Conservation (phyloP, 2,329 filamentous ascomycete species). For the Colletotrichum kahawae region DNA sequence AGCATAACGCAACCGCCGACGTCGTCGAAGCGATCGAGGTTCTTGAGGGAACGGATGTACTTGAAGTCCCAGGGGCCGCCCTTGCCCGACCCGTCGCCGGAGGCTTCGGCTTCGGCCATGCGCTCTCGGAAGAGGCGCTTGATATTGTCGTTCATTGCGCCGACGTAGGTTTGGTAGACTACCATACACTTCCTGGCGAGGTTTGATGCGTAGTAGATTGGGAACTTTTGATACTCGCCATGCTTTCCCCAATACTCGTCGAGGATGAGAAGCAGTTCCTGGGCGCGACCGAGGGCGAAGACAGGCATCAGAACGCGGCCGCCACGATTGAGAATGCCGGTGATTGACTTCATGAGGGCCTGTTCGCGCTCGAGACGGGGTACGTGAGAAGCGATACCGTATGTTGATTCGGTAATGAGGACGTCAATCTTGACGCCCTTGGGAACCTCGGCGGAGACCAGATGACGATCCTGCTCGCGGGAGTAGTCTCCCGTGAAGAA, state of each 20-base stretch:
- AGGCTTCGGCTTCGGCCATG: constrained; percentile 87
- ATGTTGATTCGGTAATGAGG: constrained; percentile 96
- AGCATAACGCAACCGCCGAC: constrained; percentile 96
- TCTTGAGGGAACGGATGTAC: constrained; percentile 90
- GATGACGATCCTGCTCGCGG: constrained; percentile 90
- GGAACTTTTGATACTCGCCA: constrained; percentile 83
- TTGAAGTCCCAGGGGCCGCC: constrained; percentile 97
- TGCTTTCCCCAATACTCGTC: constrained; percentile 98
- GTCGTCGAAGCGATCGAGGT: constrained; percentile 94
- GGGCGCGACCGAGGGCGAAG: constrained; percentile 90
- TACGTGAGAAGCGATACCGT: constrained; percentile 92
- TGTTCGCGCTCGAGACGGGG: constrained; percentile 90
- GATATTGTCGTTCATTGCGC: constrained; percentile 99
- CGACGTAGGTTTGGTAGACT: constrained; percentile 97
- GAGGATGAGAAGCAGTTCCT: constrained; percentile 91
- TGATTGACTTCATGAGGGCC: constrained; percentile 94
- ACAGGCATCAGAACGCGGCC: constrained; percentile 94
- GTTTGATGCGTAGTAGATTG: constrained; percentile 97
- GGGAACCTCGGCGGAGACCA: constrained; percentile 92
- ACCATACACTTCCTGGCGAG: constrained; percentile 97
- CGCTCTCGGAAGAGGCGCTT: constrained; percentile 92
- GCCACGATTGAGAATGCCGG: constrained; percentile 86
- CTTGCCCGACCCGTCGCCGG: constrained; percentile 74
- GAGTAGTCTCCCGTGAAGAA: constrained; percentile 99
- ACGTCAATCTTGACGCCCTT: constrained; percentile 91